These are phyloP conservation scores for Hippophae rhamnoides DNA, from an alignment of 306 rosid genomes.

Conservation along the genomic window DNA sequence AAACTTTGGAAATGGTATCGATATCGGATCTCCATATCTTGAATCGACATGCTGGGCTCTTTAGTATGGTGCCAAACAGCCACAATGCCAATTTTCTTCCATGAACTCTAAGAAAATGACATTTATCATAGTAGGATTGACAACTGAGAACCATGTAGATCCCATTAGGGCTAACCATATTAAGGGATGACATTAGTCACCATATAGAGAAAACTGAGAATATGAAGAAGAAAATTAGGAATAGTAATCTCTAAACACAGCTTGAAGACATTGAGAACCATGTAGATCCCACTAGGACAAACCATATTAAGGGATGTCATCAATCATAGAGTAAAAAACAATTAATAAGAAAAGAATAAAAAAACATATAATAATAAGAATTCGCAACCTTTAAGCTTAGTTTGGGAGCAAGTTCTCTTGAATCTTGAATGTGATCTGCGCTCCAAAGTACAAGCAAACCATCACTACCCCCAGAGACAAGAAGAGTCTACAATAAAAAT, in stretches of 20 bases:
- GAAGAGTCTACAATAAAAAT: constrained; percentile 60
- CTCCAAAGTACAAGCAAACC: constrained; percentile 94
- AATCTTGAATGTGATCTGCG: constrained; percentile 92
- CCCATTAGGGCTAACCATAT: neutral
- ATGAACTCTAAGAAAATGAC: constrained; percentile 18
- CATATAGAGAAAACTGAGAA: constrained; percentile 7
- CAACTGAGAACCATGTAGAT: too few species aligned
- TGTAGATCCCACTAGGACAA: neutral
- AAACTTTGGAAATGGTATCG: neutral
- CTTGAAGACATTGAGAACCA: constrained; percentile 44
- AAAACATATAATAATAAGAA: constrained; percentile 3
- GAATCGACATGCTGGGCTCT: constrained; percentile 12
- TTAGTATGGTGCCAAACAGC: constrained; percentile 7
- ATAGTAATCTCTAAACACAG: constrained; percentile 67
- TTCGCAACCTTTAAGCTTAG: constrained; percentile 70
- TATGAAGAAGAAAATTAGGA: neutral
- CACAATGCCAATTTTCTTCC: constrained; percentile 1
- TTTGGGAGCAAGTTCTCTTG: constrained; percentile 96
- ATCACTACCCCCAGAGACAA: constrained; percentile 94
- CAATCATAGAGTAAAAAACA: constrained; percentile 15
- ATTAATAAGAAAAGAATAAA: neutral
- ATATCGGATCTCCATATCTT: neutral
- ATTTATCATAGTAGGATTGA: too few species aligned
- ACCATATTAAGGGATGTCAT: constrained; percentile 6
- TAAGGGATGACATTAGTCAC: constrained; percentile 15